phyloP scores from a whole-genome alignment of 2,329 filamentous ascomycete genomes.

The Stemphylium beticola region DNA sequence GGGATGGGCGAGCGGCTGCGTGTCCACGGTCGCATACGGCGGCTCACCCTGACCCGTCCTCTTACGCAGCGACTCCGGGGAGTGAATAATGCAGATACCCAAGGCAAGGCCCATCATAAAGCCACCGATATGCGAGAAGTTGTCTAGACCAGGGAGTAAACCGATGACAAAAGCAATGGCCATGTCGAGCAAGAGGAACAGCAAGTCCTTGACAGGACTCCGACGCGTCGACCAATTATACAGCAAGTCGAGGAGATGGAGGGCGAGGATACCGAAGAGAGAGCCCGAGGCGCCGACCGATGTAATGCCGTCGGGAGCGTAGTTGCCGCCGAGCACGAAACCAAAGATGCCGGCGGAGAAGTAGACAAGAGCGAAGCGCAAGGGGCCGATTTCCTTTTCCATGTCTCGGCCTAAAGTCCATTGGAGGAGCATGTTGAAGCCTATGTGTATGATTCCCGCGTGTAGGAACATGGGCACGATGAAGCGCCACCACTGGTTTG shows the following conservation, averaged over 20 bases:
- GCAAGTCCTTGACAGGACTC: slow-evolving; percentile 80
- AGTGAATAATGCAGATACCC: slow-evolving; percentile 86
- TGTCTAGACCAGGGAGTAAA: slow-evolving; percentile 89
- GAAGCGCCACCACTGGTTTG: slow-evolving; percentile 97
- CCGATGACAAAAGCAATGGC: slow-evolving; percentile 90
- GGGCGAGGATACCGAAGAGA: slow-evolving; percentile 88
- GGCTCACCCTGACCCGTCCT: slow-evolving; percentile 73
- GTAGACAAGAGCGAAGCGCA: slow-evolving; percentile 90
- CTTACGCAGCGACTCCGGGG: slow-evolving; percentile 78
- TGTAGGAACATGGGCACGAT: slow-evolving; percentile 96
- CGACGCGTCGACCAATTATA: slow-evolving; percentile 88
- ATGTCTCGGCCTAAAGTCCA: slow-evolving; percentile 90
- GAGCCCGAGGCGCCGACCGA: slow-evolving; percentile 87
- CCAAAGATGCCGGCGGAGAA: slow-evolving; percentile 92
- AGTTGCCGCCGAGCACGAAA: slow-evolving; percentile 94
- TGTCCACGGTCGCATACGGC: slow-evolving; percentile 71
- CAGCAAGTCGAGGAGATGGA: slow-evolving; percentile 85
- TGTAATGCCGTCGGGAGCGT: slow-evolving; percentile 78
- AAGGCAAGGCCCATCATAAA: slow-evolving; percentile 90
- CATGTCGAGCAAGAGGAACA: slow-evolving; percentile 85
- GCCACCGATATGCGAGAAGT: slow-evolving; percentile 96
- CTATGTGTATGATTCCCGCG: slow-evolving; percentile 91
- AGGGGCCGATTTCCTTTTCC: slow-evolving; percentile 84
- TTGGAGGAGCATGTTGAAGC: slow-evolving; percentile 92
- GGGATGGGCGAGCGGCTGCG: slow-evolving; percentile 22